Evolutionary conservation across 2,329 filamentous ascomycete genomes (phyloP).

Genomic region (Pyrenophora seminiperda): DNA sequence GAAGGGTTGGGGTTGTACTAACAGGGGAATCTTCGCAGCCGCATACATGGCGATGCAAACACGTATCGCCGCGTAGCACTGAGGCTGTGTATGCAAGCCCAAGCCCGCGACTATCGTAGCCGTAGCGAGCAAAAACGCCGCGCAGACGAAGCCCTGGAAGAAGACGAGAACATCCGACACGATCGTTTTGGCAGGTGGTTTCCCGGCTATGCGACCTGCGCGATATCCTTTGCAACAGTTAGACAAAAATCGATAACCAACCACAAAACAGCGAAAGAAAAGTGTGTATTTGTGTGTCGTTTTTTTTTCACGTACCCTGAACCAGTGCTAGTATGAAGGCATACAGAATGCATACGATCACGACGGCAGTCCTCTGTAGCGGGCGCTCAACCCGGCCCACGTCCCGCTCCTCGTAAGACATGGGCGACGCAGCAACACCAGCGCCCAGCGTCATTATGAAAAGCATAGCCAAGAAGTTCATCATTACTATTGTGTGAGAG

Average conservation of each 20-base stretch:
- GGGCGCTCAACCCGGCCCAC: conserved; percentile 13
- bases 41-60: conserved; percentile 47
- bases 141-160: conserved; percentile 24
- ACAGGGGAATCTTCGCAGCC: conserved; percentile 38
- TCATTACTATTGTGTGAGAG: too few species aligned
- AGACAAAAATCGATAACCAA: not conserved
- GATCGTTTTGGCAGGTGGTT: conserved; percentile 8
- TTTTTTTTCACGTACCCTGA: conserved; percentile 19
- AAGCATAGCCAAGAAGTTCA: too few species aligned
- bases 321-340: conserved; percentile 23
- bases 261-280: too few species aligned
- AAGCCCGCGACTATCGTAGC: conserved; percentile 35
- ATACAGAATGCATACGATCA: conserved; percentile 20
- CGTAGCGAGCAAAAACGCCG: conserved; percentile 34
- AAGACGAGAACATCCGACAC: conserved; percentile 26
- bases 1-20: conserved; percentile 1
- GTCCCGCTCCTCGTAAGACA: not conserved
- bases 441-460: too few species aligned
- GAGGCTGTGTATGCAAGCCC: conserved; percentile 29
- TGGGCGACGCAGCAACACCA: too few species aligned
- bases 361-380: conserved; percentile 13
- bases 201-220: conserved; percentile 22
- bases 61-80: conserved; percentile 42
- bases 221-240: conserved; percentile 21
- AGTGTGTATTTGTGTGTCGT: too few species aligned